These are phyloP conservation scores for Trifolium repens DNA, from an alignment of 306 rosid genomes.

Conservation along the genomic window DNA sequence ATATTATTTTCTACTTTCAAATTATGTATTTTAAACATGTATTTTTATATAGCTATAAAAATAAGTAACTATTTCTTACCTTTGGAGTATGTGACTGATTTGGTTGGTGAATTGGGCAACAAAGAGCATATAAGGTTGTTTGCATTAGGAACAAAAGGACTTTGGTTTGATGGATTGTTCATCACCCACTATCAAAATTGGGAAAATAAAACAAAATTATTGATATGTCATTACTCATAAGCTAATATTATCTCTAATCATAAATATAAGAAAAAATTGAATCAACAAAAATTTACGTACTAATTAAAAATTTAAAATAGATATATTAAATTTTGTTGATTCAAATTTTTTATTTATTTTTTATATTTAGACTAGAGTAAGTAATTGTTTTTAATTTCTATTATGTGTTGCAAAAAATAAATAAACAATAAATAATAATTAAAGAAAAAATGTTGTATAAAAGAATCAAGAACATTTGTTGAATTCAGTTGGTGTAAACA, in stretches of 20 bases:
- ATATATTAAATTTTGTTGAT: no score
- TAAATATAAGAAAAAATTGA: no score
- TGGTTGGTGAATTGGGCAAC: slow-evolving; percentile 49
- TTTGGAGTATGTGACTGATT: slow-evolving; percentile 43
- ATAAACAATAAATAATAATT: no score
- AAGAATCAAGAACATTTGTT: neutral
- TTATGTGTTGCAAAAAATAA: neutral
- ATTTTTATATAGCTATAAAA: neutral
- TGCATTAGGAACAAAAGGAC: slow-evolving; percentile 45
- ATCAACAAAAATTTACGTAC: no score
- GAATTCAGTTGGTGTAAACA: no score
- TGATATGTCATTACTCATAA: neutral
- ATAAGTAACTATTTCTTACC: slow-evolving; percentile 23
- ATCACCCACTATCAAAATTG: slow-evolving; percentile 47
- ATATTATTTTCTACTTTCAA: neutral
- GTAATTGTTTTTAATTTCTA: neutral
- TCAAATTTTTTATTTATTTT: neutral
- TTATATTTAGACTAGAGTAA: no score
- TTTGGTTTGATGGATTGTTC: slow-evolving; percentile 19
- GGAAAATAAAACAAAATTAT: neutral
- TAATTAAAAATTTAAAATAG: no score
- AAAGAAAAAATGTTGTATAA: neutral
- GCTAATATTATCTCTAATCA: no score
- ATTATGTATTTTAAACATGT: neutral
- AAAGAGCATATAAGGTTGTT: slow-evolving; percentile 52